Conservation (phyloP, 805 yeast species). For the Jamesozyma jinghongensis region DNA sequence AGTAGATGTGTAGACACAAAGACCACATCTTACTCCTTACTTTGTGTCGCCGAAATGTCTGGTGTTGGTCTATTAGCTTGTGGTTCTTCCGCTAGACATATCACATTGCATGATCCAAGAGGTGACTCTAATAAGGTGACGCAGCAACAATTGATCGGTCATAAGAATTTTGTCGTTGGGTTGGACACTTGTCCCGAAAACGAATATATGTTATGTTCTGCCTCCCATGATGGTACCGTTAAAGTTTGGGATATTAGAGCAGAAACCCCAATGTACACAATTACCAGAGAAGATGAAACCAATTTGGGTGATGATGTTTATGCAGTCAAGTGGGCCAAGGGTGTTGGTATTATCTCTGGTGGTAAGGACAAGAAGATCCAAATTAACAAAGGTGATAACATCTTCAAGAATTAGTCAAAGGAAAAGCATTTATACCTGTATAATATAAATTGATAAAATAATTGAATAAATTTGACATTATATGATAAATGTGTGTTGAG, state of each 20-base stretch:
- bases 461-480: not conserved
- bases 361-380: constrained; percentile 93
- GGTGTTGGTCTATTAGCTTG: constrained; percentile 65
- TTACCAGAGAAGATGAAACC: constrained; percentile 59
- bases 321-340: constrained; percentile 76
- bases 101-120: constrained; percentile 88
- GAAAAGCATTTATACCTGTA: not conserved
- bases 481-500: not conserved
- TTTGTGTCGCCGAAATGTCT: constrained; percentile 64
- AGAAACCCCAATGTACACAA: constrained; percentile 68
- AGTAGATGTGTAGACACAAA: constrained; percentile 78
- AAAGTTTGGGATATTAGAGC: constrained; percentile 95
- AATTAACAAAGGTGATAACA: constrained; percentile 47
- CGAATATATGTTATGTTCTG: constrained; percentile 77
- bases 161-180: constrained; percentile 80
- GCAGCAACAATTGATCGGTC: constrained; percentile 76
- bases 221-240: constrained; percentile 93
- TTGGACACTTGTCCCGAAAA: constrained; percentile 67
- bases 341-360: constrained; percentile 78
- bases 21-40: constrained; percentile 74
- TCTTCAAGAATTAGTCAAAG: constrained; percentile 19
- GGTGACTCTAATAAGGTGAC: constrained; percentile 42
- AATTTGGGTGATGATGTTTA: constrained; percentile 59
- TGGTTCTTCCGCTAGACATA: constrained; percentile 98
- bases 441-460: not conserved